Conservation (phyloP, 306 rosid species). For the Quercus glauca region DNA sequence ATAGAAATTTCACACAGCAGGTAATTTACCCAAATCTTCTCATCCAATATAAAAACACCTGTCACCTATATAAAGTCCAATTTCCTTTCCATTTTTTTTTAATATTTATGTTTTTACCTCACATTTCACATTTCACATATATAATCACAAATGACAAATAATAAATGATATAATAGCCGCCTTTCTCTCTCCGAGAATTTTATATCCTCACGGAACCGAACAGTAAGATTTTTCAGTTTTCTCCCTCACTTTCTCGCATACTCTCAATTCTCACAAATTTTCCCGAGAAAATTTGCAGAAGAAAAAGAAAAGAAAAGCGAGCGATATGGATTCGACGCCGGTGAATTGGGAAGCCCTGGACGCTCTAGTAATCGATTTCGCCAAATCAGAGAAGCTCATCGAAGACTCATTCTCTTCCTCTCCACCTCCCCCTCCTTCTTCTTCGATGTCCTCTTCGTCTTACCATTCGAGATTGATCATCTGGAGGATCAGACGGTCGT, state of each 20-base stretch:
- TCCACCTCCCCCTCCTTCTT: slow-evolving; percentile 36
- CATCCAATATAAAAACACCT: slow-evolving; percentile 18
- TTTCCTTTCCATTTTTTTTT: slow-evolving; percentile 17
- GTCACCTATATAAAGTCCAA: slow-evolving; percentile 18
- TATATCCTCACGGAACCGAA: slow-evolving; percentile 5
- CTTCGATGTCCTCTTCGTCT: slow-evolving; percentile 71
- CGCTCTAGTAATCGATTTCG: slow-evolving; percentile 75
- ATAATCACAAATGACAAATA: not conserved
- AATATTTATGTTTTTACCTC: too few species aligned
- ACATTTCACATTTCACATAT: too few species aligned
- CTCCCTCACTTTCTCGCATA: not conserved
- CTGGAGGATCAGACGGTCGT: slow-evolving; percentile 75
- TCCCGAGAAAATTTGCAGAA: slow-evolving; percentile 12
- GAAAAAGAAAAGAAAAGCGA: too few species aligned
- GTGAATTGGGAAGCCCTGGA: slow-evolving; percentile 97
- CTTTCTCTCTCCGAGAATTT: slow-evolving; percentile 26
- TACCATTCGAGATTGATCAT: slow-evolving; percentile 76
- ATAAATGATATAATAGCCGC: slow-evolving; percentile 35
- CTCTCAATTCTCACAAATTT: slow-evolving; percentile 5
- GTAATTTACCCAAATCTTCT: too few species aligned
- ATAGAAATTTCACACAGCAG: not conserved
- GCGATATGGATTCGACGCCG: slow-evolving; percentile 67
- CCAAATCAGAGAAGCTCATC: slow-evolving; percentile 84
- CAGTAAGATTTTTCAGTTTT: not conserved
- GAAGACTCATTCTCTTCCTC: slow-evolving; percentile 45